These are phyloP conservation scores for Lantana camara DNA, from an alignment of 257 asterid species.

Conservation along the genomic window DNA sequence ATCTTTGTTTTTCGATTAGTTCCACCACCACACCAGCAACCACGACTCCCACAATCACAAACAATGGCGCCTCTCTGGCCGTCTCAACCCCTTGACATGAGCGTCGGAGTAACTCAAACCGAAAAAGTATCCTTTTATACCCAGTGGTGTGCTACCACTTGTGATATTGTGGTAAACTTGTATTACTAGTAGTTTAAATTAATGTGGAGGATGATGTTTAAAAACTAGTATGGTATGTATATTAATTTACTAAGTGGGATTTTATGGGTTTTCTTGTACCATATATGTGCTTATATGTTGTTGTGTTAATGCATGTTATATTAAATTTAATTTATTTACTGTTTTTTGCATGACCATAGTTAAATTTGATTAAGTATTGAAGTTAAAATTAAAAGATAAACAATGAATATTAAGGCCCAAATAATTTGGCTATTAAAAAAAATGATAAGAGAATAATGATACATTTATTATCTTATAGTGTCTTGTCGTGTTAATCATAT, in stretches of 20 bases:
- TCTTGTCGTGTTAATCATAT: too few relatives aligned
- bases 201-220: not conserved
- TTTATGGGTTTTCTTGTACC: not conserved
- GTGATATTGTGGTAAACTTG: conserved; percentile 16
- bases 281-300: too few relatives aligned
- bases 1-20: not conserved
- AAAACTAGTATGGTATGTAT: not conserved
- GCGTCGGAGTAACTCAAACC: conserved; percentile 26
- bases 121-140: not conserved
- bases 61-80: conserved; percentile 35
- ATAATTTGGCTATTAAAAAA: too few relatives aligned
- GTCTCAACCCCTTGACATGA: conserved; percentile 44
- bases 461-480: too few relatives aligned
- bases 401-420: too few relatives aligned
- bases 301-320: too few relatives aligned
- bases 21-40: not conserved
- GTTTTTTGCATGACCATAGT: too few relatives aligned
- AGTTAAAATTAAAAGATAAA: too few relatives aligned
- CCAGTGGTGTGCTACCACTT: conserved; percentile 15
- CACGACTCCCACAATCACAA: not conserved
- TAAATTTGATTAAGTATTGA: too few relatives aligned
- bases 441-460: too few relatives aligned
- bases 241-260: not conserved
- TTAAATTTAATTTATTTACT: too few relatives aligned
- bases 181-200: too few relatives aligned